Percentiles rank a stretch among this genome's conserved stretches.
Conservation (phyloP, 768 basidiomycete genomes). For the Rhodotorula toruloides region DNA sequence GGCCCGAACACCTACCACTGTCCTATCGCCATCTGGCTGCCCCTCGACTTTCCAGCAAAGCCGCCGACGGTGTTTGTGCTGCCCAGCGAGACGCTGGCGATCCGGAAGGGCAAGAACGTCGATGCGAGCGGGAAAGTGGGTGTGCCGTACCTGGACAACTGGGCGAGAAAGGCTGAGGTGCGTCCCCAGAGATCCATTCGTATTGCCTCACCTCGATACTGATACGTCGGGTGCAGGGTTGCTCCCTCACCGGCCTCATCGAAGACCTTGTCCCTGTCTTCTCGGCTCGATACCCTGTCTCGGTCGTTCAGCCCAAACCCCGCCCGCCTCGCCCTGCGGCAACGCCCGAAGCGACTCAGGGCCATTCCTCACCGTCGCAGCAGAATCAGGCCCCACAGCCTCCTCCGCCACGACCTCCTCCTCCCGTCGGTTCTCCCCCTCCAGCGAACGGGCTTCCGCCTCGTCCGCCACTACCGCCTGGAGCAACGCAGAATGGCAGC, state of each 20-base stretch:
- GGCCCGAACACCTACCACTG: conserved; percentile 79
- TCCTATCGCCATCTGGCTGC: conserved; percentile 81
- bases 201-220: accelerated
- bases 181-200: too few relatives aligned
- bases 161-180: conserved; percentile 81
- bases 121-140: conserved; percentile 73
- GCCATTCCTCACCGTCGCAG: conserved; percentile 35
- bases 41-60: conserved; percentile 71
- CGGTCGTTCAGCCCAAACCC: conserved; percentile 18
- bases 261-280: conserved; percentile 76
- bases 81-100: conserved; percentile 83
- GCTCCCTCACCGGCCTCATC: conserved; percentile 66
- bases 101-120: conserved; percentile 67
- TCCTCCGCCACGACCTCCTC: conserved; percentile 48
- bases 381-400: too few relatives aligned
- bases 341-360: neutral
- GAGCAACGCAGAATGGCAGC: neutral
- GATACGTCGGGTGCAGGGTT: too few relatives aligned
- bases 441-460: neutral
- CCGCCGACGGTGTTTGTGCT: conserved; percentile 87
- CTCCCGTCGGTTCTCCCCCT: conserved; percentile 37
- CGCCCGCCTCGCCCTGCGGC: conserved; percentile 26
- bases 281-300: conserved; percentile 44
- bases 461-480: neutral
- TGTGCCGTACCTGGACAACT: conserved; percentile 65